A percentile compares a stretch with the other conserved stretches of the same genome.
Conservation (phyloP, 2,329 filamentous ascomycete genomes). For the Calonectria pauciramosa region DNA sequence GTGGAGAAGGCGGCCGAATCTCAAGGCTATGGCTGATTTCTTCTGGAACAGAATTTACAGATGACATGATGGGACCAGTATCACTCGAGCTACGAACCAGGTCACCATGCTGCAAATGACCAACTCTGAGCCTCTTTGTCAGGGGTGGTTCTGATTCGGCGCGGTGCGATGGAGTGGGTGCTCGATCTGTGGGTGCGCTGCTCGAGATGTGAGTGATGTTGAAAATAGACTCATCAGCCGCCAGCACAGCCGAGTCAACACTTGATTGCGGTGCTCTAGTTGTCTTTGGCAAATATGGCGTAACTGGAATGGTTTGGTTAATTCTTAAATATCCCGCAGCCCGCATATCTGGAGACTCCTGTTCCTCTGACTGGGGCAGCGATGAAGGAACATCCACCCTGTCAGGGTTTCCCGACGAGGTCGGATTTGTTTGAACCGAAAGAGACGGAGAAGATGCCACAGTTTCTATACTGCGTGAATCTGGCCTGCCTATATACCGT, state of each 20-base stretch:
- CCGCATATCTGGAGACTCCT: slow-evolving; percentile 20
- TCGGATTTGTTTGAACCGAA: slow-evolving; percentile 16
- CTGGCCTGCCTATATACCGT: slow-evolving; percentile 57
- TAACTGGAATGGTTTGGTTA: slow-evolving; percentile 44
- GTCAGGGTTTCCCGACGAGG: not conserved
- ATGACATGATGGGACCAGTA: slow-evolving; percentile 37
- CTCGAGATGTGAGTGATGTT: slow-evolving; percentile 52
- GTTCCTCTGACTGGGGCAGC: slow-evolving; percentile 32
- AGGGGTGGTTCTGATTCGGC: slow-evolving; percentile 50
- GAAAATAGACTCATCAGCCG: slow-evolving; percentile 28
- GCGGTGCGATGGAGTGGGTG: slow-evolving; percentile 35
- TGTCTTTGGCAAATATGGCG: slow-evolving; percentile 25
- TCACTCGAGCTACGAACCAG: slow-evolving; percentile 50
- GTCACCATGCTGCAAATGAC: slow-evolving; percentile 29
- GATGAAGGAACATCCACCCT: slow-evolving; percentile 44
- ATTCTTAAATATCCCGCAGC: slow-evolving; percentile 7
- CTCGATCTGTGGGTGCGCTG: slow-evolving; percentile 41
- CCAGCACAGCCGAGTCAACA: slow-evolving; percentile 17
- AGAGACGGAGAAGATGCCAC: slow-evolving; percentile 37
- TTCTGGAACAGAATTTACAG: slow-evolving; percentile 28
- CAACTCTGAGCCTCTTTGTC: slow-evolving; percentile 44
- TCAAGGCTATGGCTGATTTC: slow-evolving; percentile 55
- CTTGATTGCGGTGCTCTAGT: not conserved
- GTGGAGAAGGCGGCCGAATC: slow-evolving; percentile 69
- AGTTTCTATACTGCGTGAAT: slow-evolving; percentile 40